A percentile compares a stretch with the other conserved stretches of the same genome.
These are phyloP conservation scores for Stellera chamaejasme DNA, from an alignment of 345 rosid species.

Conservation along the genomic window DNA sequence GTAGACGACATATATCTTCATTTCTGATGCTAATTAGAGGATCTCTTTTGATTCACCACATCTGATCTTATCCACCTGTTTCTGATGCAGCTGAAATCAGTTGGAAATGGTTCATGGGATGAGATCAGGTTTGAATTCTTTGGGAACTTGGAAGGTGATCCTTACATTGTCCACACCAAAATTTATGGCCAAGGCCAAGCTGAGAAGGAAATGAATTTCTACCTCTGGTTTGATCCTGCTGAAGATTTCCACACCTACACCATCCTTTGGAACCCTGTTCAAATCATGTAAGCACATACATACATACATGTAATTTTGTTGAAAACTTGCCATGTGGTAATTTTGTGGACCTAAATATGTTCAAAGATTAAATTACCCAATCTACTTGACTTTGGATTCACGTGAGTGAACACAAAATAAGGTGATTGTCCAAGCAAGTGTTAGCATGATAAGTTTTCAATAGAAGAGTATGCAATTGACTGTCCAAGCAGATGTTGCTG, in stretches of 20 bases:
- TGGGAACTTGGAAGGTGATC: conserved; percentile 39
- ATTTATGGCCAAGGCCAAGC: conserved; percentile 43
- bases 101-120: conserved; percentile 44
- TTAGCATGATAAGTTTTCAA: too few relatives aligned
- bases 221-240: conserved; percentile 46
- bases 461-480: too few relatives aligned
- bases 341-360: too few relatives aligned
- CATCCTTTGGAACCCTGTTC: conserved; percentile 40
- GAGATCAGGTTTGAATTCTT: conserved; percentile 56
- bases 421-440: too few relatives aligned
- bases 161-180: conserved; percentile 35
- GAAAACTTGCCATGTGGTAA: too few relatives aligned
- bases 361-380: too few relatives aligned
- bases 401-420: too few relatives aligned
- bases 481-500: too few relatives aligned
- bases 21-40: too few relatives aligned
- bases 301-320: background rate
- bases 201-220: conserved; percentile 37
- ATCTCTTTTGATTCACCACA: too few relatives aligned
- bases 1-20: conserved; percentile 24
- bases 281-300: conserved; percentile 24
- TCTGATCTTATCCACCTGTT: too few relatives aligned
- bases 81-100: conserved; percentile 42
- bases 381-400: too few relatives aligned
- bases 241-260: conserved; percentile 51